phyloP scores from a whole-genome alignment of 306 rosid genomes.

The Luffa aegyptiaca region DNA sequence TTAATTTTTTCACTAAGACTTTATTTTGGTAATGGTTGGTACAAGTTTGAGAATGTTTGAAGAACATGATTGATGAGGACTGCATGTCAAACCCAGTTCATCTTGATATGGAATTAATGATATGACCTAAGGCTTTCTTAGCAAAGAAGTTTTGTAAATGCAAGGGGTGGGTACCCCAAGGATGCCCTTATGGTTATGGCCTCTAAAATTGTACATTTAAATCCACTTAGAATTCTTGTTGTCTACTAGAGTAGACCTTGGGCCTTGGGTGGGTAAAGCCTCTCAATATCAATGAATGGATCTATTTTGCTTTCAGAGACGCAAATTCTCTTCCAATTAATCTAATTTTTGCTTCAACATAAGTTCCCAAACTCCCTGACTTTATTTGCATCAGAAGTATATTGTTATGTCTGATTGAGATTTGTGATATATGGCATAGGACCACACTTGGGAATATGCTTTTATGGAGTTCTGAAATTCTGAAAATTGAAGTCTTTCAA shows the following conservation, averaged over 20 bases:
- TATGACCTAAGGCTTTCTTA: too few species aligned
- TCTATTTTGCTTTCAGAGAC: background rate
- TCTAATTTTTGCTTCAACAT: background rate
- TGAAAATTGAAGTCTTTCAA: slow-evolving; percentile 24
- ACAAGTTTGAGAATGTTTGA: background rate
- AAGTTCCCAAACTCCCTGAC: background rate
- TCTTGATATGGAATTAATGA: background rate
- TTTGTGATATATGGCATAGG: slow-evolving; percentile 24
- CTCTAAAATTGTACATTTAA: too few species aligned
- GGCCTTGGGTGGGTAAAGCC: too few species aligned
- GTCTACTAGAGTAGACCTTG: too few species aligned
- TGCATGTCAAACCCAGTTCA: background rate
- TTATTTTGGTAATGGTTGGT: background rate
- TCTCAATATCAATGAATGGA: background rate
- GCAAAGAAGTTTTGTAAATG: background rate
- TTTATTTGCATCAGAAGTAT: background rate
- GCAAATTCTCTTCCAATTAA: background rate
- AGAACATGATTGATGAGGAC: background rate
- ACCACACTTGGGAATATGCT: slow-evolving; percentile 18
- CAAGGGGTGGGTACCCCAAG: background rate
- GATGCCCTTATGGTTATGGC: background rate
- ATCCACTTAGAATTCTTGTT: too few species aligned
- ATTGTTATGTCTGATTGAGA: background rate
- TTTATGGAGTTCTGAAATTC: slow-evolving; percentile 20
- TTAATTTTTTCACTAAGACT: background rate